These are phyloP conservation scores for Hevea brasiliensis DNA, from an alignment of 345 rosid species.

Conservation along the genomic window DNA sequence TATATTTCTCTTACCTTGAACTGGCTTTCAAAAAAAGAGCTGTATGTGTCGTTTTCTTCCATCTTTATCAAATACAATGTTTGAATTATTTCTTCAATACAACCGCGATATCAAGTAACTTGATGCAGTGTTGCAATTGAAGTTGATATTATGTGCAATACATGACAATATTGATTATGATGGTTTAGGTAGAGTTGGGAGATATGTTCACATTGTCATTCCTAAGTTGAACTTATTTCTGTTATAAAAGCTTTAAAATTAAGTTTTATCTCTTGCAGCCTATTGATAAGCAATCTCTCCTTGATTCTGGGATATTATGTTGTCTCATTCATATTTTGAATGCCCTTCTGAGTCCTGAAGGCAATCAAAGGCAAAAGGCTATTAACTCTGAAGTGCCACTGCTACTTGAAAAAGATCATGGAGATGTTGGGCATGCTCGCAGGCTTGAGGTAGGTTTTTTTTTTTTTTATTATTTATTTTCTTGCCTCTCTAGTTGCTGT, in stretches of 20 bases:
- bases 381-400: constrained; percentile 36
- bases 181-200: background rate
- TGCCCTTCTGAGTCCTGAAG: constrained; percentile 67
- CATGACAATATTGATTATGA: background rate
- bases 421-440: constrained; percentile 46
- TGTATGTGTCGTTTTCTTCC: background rate
- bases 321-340: constrained; percentile 85
- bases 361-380: constrained; percentile 33
- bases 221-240: background rate
- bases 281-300: constrained; percentile 89
- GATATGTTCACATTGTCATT: background rate
- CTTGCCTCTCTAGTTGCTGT: constrained; percentile 6
- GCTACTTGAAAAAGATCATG: constrained; percentile 42
- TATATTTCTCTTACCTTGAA: constrained; percentile 34
- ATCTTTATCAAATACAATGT: background rate
- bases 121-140: background rate
- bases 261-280: constrained; percentile 57
- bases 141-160: background rate
- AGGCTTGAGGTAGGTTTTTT: constrained; percentile 98
- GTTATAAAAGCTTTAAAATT: background rate
- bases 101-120: constrained; percentile 2
- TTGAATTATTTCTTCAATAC: background rate
- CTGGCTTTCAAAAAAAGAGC: background rate
- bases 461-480: constrained; percentile 11
- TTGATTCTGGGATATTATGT: constrained; percentile 98